Evolutionary conservation across 331 rosid genomes (phyloP), one percentile per base, ranked within the genome.

Genomic region (Spiraea crenata): DNA sequence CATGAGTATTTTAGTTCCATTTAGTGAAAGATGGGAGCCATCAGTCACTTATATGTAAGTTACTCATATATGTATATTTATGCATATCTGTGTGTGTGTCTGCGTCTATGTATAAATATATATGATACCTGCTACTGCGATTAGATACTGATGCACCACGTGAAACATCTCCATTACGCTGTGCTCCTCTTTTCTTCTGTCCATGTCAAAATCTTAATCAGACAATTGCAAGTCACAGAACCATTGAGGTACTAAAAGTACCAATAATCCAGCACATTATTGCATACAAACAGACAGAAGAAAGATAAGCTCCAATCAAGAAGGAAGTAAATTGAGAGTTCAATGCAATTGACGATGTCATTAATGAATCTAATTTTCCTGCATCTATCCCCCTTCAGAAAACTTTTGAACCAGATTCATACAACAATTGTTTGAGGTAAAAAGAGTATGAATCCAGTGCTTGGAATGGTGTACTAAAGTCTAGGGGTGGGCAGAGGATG

Each of bases 171-270:
- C 84, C 86, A 65, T 72, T 79, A 80, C 77, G 84, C 39, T 82
- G 82, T 25, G 84, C 80, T 40, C 91, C 83, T 70, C 88, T 81
- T 80, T 82, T 95, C 85, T 90, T 95, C 99, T 95, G 92, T 74
- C 63, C 84, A 87, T 79, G 54, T 72, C 63, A 65, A 76, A 61
- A 15, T 74, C 20, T 68, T 49, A 65, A 59, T 72, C 65, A 76
- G 41, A 73, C 15, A 64, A 40, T 48, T 69, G 5, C 35, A 58
- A 57, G 0, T 67, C 47, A 40, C 61, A 71, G 71, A 56, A 81
- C 76, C 54, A 70, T 60, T 39, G 42, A 72, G 45, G 49, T 60
- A 55, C 38, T 52, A 44, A 34, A 39, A 35, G 34, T 61, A 73
- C 63, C 52, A 57, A 47, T 12, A 42, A 57, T n/a, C 50, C 37